phyloP scores from a whole-genome alignment of 2,329 filamentous ascomycete species.

The Sporothrix phasma region DNA sequence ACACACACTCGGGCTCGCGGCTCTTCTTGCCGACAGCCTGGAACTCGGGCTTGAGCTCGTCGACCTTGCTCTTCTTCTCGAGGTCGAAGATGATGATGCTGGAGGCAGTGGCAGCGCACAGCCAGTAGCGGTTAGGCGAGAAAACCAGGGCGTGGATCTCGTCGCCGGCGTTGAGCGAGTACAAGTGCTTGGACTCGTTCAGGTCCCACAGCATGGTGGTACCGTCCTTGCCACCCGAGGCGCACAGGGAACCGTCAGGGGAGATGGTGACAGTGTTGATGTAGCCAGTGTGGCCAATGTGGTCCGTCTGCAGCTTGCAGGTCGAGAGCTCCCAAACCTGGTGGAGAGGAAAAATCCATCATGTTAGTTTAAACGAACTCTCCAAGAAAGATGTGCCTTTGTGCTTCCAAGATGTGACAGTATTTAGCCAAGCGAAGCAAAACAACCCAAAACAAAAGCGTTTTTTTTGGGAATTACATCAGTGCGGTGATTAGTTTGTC shows the following conservation, averaged over 20 bases:
- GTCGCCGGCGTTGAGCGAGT: constrained; percentile 98
- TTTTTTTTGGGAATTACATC: constrained; percentile 39
- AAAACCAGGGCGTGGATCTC: constrained; percentile 99
- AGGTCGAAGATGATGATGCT: constrained; percentile 99
- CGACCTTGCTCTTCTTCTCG: constrained; percentile 99
- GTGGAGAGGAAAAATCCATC: background rate
- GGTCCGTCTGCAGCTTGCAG: constrained; percentile 99
- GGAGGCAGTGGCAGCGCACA: constrained; percentile 93
- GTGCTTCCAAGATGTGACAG: background rate
- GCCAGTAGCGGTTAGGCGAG: constrained; percentile 99
- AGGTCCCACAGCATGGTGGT: constrained; percentile 99
- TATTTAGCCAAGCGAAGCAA: background rate
- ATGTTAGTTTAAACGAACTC: constrained; percentile 2
- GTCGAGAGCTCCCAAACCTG: constrained; percentile 99
- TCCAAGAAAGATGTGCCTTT: background rate
- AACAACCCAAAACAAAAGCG: background rate
- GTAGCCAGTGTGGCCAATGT: constrained; percentile 99
- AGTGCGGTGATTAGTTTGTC: constrained; percentile 74
- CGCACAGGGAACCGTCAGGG: constrained; percentile 96
- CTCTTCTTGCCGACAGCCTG: constrained; percentile 95
- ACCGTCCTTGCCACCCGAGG: constrained; percentile 98
- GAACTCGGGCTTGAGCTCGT: constrained; percentile 99
- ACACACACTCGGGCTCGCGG: constrained; percentile 96
- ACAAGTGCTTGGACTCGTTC: constrained; percentile 99
- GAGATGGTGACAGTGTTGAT: constrained; percentile 99